These are phyloP conservation scores for Scheffersomyces illinoinensis DNA, from an alignment of 1,139 yeast genomes.

Conservation along the genomic window DNA sequence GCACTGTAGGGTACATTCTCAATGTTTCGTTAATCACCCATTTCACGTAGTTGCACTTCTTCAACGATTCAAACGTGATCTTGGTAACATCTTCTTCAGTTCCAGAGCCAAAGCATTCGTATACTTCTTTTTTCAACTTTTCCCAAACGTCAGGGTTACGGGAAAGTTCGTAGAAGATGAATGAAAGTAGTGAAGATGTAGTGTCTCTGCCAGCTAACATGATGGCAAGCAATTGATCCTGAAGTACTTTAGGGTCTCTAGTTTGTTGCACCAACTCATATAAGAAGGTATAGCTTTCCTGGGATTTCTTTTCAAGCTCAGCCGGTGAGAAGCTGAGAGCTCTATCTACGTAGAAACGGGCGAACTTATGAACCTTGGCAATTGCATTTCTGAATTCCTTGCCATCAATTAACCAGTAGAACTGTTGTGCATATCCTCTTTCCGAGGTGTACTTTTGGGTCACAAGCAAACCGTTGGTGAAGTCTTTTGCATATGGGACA, in stretches of 20 bases:
- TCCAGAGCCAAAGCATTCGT: conserved; percentile 24
- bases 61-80: conserved; percentile 8
- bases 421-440: conserved; percentile 31
- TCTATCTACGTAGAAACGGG: conserved; percentile 17
- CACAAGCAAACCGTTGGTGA: conserved; percentile 38
- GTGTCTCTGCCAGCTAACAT: conserved; percentile 57
- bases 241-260: conserved; percentile 42
- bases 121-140: conserved; percentile 36
- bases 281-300: conserved; percentile 45
- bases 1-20: conserved; percentile 9
- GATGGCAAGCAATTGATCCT: conserved; percentile 50
- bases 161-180: conserved; percentile 43
- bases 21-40: conserved; percentile 9
- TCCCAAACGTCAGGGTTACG: conserved; percentile 38
- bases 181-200: conserved; percentile 52
- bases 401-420: conserved; percentile 31
- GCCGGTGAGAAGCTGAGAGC: conserved; percentile 14
- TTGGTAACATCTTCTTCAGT: not conserved
- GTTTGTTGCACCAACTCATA: conserved; percentile 49
- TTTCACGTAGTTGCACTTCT: conserved; percentile 6
- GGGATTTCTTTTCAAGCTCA: conserved; percentile 25
- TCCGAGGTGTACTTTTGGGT: conserved; percentile 33
- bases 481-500: conserved; percentile 32
- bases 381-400: conserved; percentile 27
- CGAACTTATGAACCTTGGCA: conserved; percentile 26